These are phyloP conservation scores for Litsea cubeba DNA, from an alignment of 164 flowering plant genomes.

Conservation along the genomic window DNA sequence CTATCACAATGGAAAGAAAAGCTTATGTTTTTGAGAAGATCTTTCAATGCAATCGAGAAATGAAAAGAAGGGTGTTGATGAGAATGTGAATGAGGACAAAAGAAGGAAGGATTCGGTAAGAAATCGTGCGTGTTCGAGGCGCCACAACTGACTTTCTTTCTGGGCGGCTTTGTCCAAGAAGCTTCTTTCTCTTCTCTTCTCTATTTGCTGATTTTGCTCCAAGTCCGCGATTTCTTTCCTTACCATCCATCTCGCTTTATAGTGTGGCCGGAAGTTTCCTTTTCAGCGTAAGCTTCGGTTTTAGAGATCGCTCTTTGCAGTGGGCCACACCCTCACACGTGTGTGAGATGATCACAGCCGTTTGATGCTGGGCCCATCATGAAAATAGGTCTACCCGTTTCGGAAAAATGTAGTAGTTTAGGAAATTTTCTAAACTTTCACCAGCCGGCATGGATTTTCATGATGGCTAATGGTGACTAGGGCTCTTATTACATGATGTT, in stretches of 20 bases:
- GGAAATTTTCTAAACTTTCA: too few species aligned
- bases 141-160: background rate
- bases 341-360: too few species aligned
- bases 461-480: too few species aligned
- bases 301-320: too few species aligned
- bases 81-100: background rate
- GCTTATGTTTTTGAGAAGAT: background rate
- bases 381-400: too few species aligned
- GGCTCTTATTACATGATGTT: too few species aligned
- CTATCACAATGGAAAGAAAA: too few species aligned
- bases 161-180: background rate
- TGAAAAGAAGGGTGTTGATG: background rate
- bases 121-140: background rate
- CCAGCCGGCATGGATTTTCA: too few species aligned
- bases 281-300: background rate
- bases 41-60: background rate
- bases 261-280: background rate
- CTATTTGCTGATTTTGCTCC: background rate
- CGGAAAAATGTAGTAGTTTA: too few species aligned
- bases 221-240: background rate
- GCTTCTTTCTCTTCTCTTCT: background rate
- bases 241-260: background rate
- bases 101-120: background rate
- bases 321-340: too few species aligned
- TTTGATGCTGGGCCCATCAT: too few species aligned